phyloP scores from a whole-genome alignment of 495 filamentous ascomycete species.

The Aspergillus sparsus region DNA sequence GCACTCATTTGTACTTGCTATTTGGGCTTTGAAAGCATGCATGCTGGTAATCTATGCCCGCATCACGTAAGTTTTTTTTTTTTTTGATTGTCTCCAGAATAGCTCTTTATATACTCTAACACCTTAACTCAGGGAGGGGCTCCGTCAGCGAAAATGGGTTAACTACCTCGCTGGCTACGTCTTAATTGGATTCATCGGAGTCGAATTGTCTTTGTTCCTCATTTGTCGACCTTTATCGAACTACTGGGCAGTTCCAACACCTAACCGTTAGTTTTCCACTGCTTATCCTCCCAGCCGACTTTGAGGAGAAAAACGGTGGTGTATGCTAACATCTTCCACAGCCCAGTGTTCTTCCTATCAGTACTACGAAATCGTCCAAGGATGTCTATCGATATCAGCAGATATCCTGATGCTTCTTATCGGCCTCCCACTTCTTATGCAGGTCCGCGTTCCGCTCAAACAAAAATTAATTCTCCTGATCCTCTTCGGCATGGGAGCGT shows the following conservation, averaged over 20 bases:
- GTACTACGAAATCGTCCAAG: slow-evolving; percentile 54
- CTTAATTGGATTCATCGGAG: slow-evolving; percentile 56
- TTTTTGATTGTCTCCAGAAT: neutral
- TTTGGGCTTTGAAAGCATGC: slow-evolving; percentile 55
- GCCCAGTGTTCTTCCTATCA: slow-evolving; percentile 54
- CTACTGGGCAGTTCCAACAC: slow-evolving; percentile 60
- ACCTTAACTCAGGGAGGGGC: slow-evolving; percentile 34
- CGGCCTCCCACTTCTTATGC: slow-evolving; percentile 61
- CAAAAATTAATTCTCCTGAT: slow-evolving; percentile 59
- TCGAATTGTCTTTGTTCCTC: slow-evolving; percentile 63
- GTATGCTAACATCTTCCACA: slow-evolving; percentile 16
- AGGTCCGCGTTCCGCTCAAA: slow-evolving; percentile 53
- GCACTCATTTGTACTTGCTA: slow-evolving; percentile 50
- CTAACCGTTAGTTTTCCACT: slow-evolving; percentile 28
- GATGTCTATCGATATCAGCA: slow-evolving; percentile 63
- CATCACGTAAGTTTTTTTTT: slow-evolving; percentile 45
- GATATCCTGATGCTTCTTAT: slow-evolving; percentile 66
- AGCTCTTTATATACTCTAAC: neutral
- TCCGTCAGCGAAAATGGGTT: slow-evolving; percentile 43
- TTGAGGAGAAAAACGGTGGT: neutral
- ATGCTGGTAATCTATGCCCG: slow-evolving; percentile 58
- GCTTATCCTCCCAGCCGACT: neutral
- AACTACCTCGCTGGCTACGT: slow-evolving; percentile 55
- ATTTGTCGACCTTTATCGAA: slow-evolving; percentile 61
- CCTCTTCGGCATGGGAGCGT: slow-evolving; percentile 60